Evolutionary conservation across 352 stramenopile genomes (phyloP), one percentile per base, ranked within the genome.

Genomic region (Pythium sukuiense): DNA sequence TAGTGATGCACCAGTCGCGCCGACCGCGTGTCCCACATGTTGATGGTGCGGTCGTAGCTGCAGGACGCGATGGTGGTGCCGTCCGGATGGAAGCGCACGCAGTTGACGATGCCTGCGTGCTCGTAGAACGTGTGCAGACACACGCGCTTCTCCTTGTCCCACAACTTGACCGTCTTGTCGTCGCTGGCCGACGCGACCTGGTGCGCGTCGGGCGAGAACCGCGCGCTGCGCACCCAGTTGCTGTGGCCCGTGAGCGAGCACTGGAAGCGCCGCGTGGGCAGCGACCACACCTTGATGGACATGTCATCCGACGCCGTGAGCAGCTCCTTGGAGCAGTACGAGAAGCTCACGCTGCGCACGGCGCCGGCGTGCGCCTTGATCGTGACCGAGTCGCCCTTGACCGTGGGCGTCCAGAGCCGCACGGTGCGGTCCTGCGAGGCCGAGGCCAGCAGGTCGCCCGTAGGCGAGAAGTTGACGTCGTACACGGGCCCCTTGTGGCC

Each of bases 251-350:
- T 89, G 18, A 97, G 73, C 46, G 87, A 94, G 67, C 88, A 97
- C 48, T 90, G 70, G 68, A 98, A 98, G 46, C 90, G 86, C 9
- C 87, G 65, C 9, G 76, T 83, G 5, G 92, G 89, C 39, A 98
- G 65, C 43, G 83, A 70, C 82, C 85, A 96, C 24, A 98, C 64
- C 69, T 98, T 98, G 61, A 97, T 79, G 18, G 85, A 94, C 80
- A 97, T 97, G 71, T 98, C 94, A 71, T 98, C 92, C 24, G 89
- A 96, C 27, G 81, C 87, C 7, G 92, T 98, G 39, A 98, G 70
- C 11, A 98, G 70, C 65, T 93, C 73, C 30, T 78, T 71, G 32
- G 74, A 79, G 27, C 92, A 91, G 35, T 74, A 69, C 52, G 88
- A 93, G 69, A 98, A 98, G 58, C 79, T 78, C 53, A 98, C 89